A percentile compares a stretch with the other conserved stretches of the same genome.
Conservation (phyloP, 192 early-diverging fungal genomes). For the Podila epicladia region DNA sequence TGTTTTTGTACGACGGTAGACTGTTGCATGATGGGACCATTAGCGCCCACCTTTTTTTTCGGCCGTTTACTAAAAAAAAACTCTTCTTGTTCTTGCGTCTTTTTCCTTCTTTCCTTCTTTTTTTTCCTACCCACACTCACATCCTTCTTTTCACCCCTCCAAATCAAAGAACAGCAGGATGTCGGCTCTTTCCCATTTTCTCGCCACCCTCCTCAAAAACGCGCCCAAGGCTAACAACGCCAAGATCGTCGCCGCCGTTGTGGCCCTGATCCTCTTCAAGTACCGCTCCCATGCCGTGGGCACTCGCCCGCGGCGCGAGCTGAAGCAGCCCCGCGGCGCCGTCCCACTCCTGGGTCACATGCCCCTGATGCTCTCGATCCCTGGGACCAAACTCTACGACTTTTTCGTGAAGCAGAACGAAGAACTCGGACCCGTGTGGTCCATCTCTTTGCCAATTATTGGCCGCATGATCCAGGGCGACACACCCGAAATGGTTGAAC, state of each 20-base stretch:
- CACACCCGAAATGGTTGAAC: slow-evolving; percentile 20
- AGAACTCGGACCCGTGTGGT: slow-evolving; percentile 27
- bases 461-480: slow-evolving; percentile 28
- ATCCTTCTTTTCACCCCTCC: neutral
- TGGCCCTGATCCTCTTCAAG: slow-evolving; percentile 7
- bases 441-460: slow-evolving; percentile 12
- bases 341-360: slow-evolving; percentile 26
- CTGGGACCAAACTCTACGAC: slow-evolving; percentile 20
- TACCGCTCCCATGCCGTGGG: slow-evolving; percentile 31
- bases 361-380: slow-evolving; percentile 11
- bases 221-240: slow-evolving; percentile 7
- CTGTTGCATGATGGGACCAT: no score
- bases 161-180: neutral
- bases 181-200: no score
- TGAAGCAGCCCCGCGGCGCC: slow-evolving; percentile 17
- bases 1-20: no score
- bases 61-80: no score
- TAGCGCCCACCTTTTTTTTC: no score
- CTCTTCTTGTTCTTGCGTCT: no score
- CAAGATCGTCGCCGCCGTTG: slow-evolving; percentile 10
- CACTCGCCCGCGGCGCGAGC: slow-evolving; percentile 16
- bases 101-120: neutral
- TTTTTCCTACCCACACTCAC: neutral
- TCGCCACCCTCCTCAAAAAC: neutral
- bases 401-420: slow-evolving; percentile 18